Percentiles rank a stretch among this genome's conserved stretches.
Conservation (phyloP, 371 early-diverging fungal species). For the Mortierella sp. region DNA sequence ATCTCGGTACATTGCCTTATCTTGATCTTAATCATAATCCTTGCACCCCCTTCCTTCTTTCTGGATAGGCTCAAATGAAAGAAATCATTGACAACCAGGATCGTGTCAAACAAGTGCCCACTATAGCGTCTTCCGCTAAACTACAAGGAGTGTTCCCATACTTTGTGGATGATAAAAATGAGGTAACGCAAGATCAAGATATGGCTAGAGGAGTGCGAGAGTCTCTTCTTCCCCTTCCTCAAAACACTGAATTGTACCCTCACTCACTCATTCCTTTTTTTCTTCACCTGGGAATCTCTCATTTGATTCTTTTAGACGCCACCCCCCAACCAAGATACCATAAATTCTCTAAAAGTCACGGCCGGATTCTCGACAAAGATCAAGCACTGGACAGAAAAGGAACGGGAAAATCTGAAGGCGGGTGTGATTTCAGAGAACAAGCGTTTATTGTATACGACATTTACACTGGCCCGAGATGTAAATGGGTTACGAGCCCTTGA, state of each 20-base stretch:
- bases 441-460: conserved; percentile 18
- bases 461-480: conserved; percentile 13
- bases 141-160: conserved; percentile 51
- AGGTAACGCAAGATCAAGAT: conserved; percentile 18
- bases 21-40: no score
- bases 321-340: conserved; percentile 59
- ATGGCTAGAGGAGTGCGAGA: no score
- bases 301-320: conserved; percentile 44
- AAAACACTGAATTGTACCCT: neutral
- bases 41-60: no score
- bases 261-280: neutral
- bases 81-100: conserved; percentile 14
- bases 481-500: conserved; percentile 56
- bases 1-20: no score
- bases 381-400: conserved; percentile 58
- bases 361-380: conserved; percentile 46
- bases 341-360: conserved; percentile 35
- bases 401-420: conserved; percentile 55
- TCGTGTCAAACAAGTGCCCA: conserved; percentile 4
- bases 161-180: conserved; percentile 57
- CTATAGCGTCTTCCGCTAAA: conserved; percentile 10
- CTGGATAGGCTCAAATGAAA: conserved; percentile 17
- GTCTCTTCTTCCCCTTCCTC: no score
- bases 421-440: conserved; percentile 45
- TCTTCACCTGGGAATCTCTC: neutral